Evolutionary conservation across 805 yeast genomes (phyloP), one percentile per base, ranked within the genome.

Genomic region (Schwanniomyces polymorphus): DNA sequence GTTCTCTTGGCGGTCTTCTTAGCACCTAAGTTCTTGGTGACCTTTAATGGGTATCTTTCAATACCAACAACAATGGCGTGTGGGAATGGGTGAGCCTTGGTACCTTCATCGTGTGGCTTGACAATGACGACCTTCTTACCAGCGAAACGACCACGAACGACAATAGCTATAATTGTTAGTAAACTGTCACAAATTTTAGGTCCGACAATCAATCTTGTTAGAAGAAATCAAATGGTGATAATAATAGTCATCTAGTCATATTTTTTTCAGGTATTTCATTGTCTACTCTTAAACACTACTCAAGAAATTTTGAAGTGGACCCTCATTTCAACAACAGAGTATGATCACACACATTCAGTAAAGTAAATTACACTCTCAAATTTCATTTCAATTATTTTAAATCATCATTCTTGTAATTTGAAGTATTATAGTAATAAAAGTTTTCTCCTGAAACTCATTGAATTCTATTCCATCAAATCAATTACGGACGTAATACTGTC

Each of bases 101-200:
- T 83, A 75, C 99, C 99, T 72, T 94, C 97, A 73, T 94, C 98
- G 76, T 88, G 95, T 65, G 97, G 94, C 80, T 89, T 91, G 75
- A 94, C 91, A 74, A 94, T 91, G 76, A 94, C 99, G 64, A 94
- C 99, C 88, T 94, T 94, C 88, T 91, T 92, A 84, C 99, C 99
- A 76, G 99, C 99, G 89, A 84, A 92, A 84, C 99, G 94, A 74
- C 99, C 99, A 79, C 98, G 92, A 79, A 91, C 96, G 77, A 94
- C 91, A 81, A 94, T 91, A 82, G 98, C 96, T 88, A 73, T 42
- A 47, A 18, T 38, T 48, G 73, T 71, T 71, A 72, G 75, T 70
- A 67, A 39, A 23, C 27, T 25, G 39, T 21, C 11, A 16, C 5
- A 34, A 7, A 8, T 3, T 34, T 7, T 4, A 17, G 21, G 16